These are phyloP conservation scores for Candida nonsorbophila DNA, from an alignment of 805 yeast species.

Conservation along the genomic window DNA sequence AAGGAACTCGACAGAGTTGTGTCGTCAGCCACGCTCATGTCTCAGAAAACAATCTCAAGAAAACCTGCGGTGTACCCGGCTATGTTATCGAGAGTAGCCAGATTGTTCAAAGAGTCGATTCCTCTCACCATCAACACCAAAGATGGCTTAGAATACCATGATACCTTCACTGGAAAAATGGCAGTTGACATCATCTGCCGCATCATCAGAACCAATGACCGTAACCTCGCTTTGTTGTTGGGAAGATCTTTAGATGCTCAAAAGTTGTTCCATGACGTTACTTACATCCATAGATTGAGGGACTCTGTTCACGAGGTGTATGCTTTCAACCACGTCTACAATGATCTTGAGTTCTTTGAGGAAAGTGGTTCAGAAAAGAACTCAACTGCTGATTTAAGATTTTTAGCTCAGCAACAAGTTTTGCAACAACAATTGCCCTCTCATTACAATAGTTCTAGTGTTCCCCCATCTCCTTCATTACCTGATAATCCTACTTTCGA, in stretches of 20 bases:
- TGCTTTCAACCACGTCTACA: constrained; percentile 62
- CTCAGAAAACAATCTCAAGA: constrained; percentile 41
- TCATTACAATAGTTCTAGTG: constrained; percentile 10
- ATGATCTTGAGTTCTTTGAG: constrained; percentile 38
- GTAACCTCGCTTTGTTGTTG: constrained; percentile 80
- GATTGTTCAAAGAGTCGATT: constrained; percentile 63
- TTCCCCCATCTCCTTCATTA: background rate
- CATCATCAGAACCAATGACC: constrained; percentile 82
- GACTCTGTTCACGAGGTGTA: constrained; percentile 87
- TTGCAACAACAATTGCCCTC: constrained; percentile 14
- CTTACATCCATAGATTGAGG: constrained; percentile 87
- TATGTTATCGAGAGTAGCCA: constrained; percentile 77
- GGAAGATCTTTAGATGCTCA: constrained; percentile 95
- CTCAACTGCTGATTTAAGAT: constrained; percentile 6
- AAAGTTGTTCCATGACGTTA: constrained; percentile 89
- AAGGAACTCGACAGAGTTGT: constrained; percentile 23
- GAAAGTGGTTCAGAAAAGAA: constrained; percentile 14
- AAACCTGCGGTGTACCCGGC: constrained; percentile 88
- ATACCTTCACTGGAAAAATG: constrained; percentile 88
- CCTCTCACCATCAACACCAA: constrained; percentile 75
- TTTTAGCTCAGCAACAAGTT: constrained; percentile 12
- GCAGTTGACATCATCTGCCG: constrained; percentile 89
- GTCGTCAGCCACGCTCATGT: constrained; percentile 19
- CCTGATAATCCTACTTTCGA: background rate
- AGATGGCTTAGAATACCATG: constrained; percentile 87